Evolutionary conservation across 352 stramenopile genomes (phyloP).

Genomic region (Globisporangium viniferum): DNA sequence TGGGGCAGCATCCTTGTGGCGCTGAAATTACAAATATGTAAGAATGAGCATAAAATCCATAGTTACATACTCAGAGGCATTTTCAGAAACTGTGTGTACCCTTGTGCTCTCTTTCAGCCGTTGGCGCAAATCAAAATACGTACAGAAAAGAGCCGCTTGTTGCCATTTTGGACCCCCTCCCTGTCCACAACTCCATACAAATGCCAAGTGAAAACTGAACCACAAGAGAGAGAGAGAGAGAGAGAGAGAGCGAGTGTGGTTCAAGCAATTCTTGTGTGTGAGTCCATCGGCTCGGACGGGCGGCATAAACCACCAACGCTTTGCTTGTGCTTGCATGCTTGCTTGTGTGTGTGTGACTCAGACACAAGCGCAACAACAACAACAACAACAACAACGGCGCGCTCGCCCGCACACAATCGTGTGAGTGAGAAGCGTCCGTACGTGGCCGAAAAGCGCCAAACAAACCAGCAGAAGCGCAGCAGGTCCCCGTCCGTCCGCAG

Average conservation of each 20-base stretch:
- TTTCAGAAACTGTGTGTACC: not conserved
- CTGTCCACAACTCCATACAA: not conserved
- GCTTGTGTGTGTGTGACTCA: slow-evolving; percentile 1
- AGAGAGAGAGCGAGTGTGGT: not conserved
- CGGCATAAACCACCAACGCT: not conserved
- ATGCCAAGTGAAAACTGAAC: not conserved
- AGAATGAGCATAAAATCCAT: not conserved
- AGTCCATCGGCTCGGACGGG: not conserved
- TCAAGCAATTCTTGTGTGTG: not conserved
- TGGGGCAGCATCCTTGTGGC: not conserved
- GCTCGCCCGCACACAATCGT: not conserved
- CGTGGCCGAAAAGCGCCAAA: slow-evolving; percentile 1
- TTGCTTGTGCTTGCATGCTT: not conserved
- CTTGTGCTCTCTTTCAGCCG: not conserved
- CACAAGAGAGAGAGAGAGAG: not conserved
- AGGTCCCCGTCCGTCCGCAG: slow-evolving; percentile 4
- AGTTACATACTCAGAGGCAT: not conserved
- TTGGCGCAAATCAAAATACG: not conserved
- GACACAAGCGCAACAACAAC: not conserved
- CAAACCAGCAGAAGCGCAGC: not conserved
- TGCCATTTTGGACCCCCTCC: not conserved
- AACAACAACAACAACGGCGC: slow-evolving; percentile 6
- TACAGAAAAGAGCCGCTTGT: not conserved
- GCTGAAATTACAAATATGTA: not conserved
- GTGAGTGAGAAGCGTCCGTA: slow-evolving; percentile 4